Base-by-base conservation (phyloP, 2,329 filamentous ascomycete genomes). In the Ophiostoma piceae region DNA sequence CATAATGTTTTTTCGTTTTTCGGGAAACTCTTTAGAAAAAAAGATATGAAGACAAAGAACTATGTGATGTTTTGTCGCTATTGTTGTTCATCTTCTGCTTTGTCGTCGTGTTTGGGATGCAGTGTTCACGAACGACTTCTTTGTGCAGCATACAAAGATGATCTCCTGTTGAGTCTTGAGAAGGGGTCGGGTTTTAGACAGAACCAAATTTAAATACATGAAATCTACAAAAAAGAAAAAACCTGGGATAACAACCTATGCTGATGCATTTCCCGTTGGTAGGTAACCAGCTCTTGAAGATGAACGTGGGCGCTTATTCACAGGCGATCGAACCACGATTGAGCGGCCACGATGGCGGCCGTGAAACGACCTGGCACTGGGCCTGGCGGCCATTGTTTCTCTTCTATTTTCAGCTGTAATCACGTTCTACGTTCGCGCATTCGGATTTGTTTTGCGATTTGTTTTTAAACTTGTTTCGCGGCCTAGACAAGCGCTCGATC, bases 291-390 rank as follows among this genome's bases (percentile, higher is more conserved):
- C 26, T 35, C 26, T 16, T 32, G 16, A 14, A 29, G 65, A 39
- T 66, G 39, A 19, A 5, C 16, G 7, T 43, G 54, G 69, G 69
- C 69, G 69, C 69, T 57, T 70, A 70, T 35, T 41, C 60, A 70
- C 39, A 67, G 69, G 69, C 19, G 54, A 47, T 29, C 57, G 57
- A 32, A 14, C 26, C 29, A 41, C 29, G n/a, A 57, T 43, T 66
- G 51, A 39, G 37, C 39, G 68, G 54, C 37, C 51, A 35, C 35
- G 35, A 65, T 22, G 9, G 62, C 54, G 69, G 39, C 37, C 60
- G 19, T 67, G 37, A 68, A 67, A 67, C 66, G 35, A 7, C 41
- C 39, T 16, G 71, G n/a, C 47, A 54, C 22, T 14, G 5, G 54
- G 16, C 26, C 57, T 62, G 57, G 57, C 57, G 57, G 57, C 26